Percentiles rank a stretch among this genome's conserved stretches.
Conservation (phyloP, 2,329 filamentous ascomycete genomes). For the Fusarium siculi region DNA sequence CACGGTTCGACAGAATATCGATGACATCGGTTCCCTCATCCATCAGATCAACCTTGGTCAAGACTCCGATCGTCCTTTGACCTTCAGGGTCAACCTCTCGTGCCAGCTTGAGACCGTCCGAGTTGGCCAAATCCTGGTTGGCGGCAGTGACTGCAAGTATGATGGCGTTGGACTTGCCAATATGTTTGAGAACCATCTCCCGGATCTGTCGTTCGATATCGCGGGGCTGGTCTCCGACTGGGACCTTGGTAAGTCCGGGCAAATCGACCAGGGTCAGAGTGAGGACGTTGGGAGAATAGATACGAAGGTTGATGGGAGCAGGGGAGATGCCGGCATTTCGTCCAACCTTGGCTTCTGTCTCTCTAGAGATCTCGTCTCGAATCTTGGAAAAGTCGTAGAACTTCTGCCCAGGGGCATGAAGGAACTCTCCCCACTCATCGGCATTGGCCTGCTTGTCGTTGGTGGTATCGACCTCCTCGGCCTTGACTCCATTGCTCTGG, state of each 20-base stretch:
- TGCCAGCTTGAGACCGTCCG: constrained; percentile 94
- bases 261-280: constrained; percentile 97
- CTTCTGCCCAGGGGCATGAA: constrained; percentile 97
- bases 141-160: constrained; percentile 96
- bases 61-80: constrained; percentile 96
- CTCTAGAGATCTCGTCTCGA: constrained; percentile 94
- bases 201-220: constrained; percentile 97
- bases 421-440: constrained; percentile 98
- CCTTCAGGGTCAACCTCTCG: constrained; percentile 97
- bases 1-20: constrained; percentile 95
- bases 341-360: constrained; percentile 96
- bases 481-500: constrained; percentile 78
- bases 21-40: constrained; percentile 98
- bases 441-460: constrained; percentile 88
- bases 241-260: constrained; percentile 95
- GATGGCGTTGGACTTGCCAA: constrained; percentile 97
- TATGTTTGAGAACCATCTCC: constrained; percentile 99
- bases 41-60: constrained; percentile 99
- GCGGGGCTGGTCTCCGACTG: constrained; percentile 93
- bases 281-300: constrained; percentile 98
- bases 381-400: constrained; percentile 99
- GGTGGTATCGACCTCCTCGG: constrained; percentile 71
- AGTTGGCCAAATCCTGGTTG: constrained; percentile 98
- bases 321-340: constrained; percentile 97
- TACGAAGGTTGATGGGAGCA: constrained; percentile 95